Evolutionary conservation across 495 filamentous ascomycete species (phyloP).

Genomic region (Aspergillus bridgeri): DNA sequence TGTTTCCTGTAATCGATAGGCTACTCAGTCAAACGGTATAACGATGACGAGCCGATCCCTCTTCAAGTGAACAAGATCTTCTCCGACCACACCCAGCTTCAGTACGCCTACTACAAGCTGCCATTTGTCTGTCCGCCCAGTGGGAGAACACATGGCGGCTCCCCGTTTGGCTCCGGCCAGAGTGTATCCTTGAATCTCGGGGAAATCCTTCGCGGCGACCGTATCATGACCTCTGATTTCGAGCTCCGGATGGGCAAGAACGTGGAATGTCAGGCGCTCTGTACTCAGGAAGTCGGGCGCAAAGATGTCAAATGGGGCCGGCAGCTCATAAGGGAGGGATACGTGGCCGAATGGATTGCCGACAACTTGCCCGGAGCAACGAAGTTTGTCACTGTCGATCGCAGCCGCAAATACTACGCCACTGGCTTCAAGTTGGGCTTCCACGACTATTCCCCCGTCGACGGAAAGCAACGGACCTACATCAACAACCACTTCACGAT

Average conservation of each 20-base stretch:
- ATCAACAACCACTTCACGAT: conserved; percentile 92
- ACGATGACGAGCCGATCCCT: conserved; percentile 74
- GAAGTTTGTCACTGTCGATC: conserved; percentile 88
- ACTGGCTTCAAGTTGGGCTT: conserved; percentile 93
- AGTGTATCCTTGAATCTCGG: conserved; percentile 87
- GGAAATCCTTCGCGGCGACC: conserved; percentile 86
- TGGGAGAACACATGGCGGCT: conserved; percentile 62
- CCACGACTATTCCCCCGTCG: conserved; percentile 59
- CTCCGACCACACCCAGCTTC: conserved; percentile 85
- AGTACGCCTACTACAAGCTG: conserved; percentile 91
- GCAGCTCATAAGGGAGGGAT: conserved; percentile 75
- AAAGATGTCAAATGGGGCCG: conserved; percentile 67
- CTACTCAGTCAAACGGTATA: conserved; percentile 77
- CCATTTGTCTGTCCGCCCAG: conserved; percentile 88
- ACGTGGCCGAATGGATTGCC: conserved; percentile 93
- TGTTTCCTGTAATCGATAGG: conserved; percentile 36
- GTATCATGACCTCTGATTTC: conserved; percentile 87
- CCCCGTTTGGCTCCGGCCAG: conserved; percentile 72
- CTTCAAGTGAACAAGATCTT: conserved; percentile 95
- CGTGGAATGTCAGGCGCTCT: conserved; percentile 71
- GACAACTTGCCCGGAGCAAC: conserved; percentile 93
- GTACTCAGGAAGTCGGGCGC: conserved; percentile 61
- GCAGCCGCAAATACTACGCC: conserved; percentile 85
- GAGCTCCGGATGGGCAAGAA: conserved; percentile 79
- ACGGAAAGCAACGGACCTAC: conserved; percentile 65